Conservation (phyloP, 139 green algal species). For the Picochlorum sp. region DNA sequence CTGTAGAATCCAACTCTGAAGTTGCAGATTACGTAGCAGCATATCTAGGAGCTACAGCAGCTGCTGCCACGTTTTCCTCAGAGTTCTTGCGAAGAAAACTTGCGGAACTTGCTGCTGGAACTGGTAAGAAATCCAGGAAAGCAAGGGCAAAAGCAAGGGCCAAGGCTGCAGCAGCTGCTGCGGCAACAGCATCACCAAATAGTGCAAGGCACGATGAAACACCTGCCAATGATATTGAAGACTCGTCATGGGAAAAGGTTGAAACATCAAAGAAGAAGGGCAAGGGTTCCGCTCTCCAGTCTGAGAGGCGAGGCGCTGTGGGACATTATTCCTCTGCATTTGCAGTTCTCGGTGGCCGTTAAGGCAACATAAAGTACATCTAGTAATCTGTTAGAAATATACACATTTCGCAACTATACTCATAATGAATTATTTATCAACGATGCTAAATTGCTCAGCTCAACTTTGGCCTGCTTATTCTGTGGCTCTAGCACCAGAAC, state of each 20-base stretch:
- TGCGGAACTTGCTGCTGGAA: constrained; percentile 19
- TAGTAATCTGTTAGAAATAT: background rate
- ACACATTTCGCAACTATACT: background rate
- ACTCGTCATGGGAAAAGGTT: constrained; percentile 32
- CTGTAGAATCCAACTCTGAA: constrained; percentile 51
- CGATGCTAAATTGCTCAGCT: constrained; percentile 19
- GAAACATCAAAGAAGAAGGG: constrained; percentile 24
- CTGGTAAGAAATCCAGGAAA: constrained; percentile 11
- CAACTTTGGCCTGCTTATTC: constrained; percentile 40
- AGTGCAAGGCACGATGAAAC: background rate
- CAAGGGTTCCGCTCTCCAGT: constrained; percentile 34
- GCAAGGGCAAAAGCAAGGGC: constrained; percentile 19
- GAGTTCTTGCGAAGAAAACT: constrained; percentile 73
- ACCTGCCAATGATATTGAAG: constrained; percentile 4
- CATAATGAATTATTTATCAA: background rate
- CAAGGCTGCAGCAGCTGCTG: constrained; percentile 2
- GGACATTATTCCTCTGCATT: too few species aligned
- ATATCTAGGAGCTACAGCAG: constrained; percentile 51
- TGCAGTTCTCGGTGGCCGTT: too few species aligned
- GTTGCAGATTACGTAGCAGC: constrained; percentile 62
- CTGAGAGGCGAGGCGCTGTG: constrained; percentile 32
- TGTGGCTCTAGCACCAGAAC: constrained; percentile 39
- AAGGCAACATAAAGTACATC: background rate
- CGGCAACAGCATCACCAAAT: background rate
- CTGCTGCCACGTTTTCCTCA: constrained; percentile 45